Evolutionary conservation across 1,139 yeast genomes (phyloP).

Genomic region (Suhomyces bokatorum): DNA sequence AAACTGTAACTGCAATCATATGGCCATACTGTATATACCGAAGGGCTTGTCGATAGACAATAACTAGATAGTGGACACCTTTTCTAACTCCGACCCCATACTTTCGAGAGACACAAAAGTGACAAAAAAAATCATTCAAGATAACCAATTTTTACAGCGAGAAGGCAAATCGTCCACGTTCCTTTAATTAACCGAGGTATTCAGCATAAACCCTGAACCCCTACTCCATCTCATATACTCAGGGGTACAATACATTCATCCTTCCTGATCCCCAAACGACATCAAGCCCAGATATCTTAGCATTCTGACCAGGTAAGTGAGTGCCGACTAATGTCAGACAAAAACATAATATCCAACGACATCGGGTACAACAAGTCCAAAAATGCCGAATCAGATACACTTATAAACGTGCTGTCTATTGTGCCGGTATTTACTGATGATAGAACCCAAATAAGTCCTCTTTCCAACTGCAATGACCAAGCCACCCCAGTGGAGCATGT

Average conservation of each 20-base stretch:
- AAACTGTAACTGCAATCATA: too few relatives aligned
- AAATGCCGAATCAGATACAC: constrained; percentile 24
- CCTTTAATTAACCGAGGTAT: constrained; percentile 1
- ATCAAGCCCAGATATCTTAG: too few relatives aligned
- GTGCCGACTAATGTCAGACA: constrained; percentile 6
- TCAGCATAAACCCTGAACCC: neutral
- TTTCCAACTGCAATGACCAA: constrained; percentile 26
- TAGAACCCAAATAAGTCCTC: constrained; percentile 11
- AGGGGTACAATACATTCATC: neutral
- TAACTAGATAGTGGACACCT: too few relatives aligned
- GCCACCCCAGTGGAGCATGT: constrained; percentile 26
- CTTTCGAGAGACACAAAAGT: constrained; percentile 9
- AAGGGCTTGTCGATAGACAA: too few relatives aligned
- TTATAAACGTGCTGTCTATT: constrained; percentile 58
- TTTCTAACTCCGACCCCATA: constrained; percentile 11
- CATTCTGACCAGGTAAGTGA: neutral
- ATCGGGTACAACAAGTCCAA: constrained; percentile 3
- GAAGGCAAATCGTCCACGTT: constrained; percentile 4
- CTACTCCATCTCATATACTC: neutral
- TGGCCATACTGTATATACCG: too few relatives aligned
- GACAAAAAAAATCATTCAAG: constrained; percentile 6
- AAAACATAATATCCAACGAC: constrained; percentile 6
- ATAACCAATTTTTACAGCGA: constrained; percentile 2
- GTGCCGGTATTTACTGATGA: constrained; percentile 26
- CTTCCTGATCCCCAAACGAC: neutral